These are phyloP conservation scores for Margaritispora aquatica DNA, from an alignment of 495 filamentous ascomycete genomes.

Conservation along the genomic window DNA sequence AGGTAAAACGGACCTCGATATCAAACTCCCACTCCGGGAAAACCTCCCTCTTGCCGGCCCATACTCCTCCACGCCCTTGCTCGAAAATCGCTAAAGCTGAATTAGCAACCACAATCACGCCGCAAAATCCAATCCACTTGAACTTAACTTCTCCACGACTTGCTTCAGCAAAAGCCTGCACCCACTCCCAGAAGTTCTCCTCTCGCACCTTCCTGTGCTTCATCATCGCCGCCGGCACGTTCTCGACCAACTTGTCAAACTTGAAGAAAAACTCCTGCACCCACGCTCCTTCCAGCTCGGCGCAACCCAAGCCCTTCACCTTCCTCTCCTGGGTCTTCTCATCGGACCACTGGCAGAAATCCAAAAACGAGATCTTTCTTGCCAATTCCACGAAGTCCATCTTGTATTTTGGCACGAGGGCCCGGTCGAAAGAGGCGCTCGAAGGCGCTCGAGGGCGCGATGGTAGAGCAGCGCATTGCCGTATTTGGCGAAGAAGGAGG, in stretches of 20 bases:
- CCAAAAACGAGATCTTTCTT: neutral
- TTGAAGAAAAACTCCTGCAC: neutral
- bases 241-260: neutral
- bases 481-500: neutral
- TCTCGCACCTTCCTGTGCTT: no score
- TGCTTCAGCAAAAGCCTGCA: neutral
- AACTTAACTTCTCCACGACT: neutral
- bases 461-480: neutral
- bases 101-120: no score
- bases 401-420: neutral
- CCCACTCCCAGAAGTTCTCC: no score
- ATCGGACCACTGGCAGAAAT: neutral
- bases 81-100: no score
- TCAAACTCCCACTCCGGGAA: no score
- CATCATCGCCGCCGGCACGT: neutral
- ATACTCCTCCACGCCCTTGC: no score
- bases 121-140: no score
- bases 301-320: neutral
- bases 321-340: neutral
- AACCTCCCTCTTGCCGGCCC: no score
- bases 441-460: neutral
- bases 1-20: no score
- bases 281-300: neutral
- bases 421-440: neutral
- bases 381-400: neutral